phyloP scores from a whole-genome alignment of 192 early-diverging fungal species.

The Obelidium mucronatum region DNA sequence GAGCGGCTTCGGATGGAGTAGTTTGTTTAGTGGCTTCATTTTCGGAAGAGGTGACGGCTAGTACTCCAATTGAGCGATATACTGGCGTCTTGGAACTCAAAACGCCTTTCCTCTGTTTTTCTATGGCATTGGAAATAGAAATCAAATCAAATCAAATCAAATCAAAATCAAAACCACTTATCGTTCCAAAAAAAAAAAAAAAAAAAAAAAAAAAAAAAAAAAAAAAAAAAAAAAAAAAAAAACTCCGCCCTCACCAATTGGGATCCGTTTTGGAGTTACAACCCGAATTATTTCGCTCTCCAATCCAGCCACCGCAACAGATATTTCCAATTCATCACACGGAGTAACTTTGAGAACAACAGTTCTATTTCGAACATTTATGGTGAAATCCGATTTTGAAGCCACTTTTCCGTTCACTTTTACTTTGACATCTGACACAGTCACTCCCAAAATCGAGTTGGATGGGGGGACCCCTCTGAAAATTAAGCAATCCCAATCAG shows the following conservation, averaged over 20 bases:
- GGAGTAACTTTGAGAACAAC: slow-evolving; percentile 12
- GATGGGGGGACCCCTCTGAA: not conserved
- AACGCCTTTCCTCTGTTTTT: not conserved
- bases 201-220: not conserved
- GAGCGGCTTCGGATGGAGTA: not conserved
- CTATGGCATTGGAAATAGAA: not conserved
- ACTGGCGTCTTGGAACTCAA: not conserved
- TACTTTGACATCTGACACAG: slow-evolving; percentile 9
- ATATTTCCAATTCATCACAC: slow-evolving; percentile 11
- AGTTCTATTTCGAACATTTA: slow-evolving; percentile 13
- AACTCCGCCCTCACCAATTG: not conserved
- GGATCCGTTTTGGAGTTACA: not conserved
- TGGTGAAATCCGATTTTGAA: slow-evolving; percentile 13
- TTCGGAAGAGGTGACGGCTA: not conserved
- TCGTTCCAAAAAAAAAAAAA: not conserved
- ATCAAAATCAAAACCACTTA: too few relatives aligned
- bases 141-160: not conserved
- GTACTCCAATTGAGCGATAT: slow-evolving; percentile 15
- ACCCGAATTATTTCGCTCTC: not conserved
- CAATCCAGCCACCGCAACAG: not conserved
- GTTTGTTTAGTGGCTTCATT: not conserved
- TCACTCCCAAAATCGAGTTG: not conserved
- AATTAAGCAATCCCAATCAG: slow-evolving; percentile 32
- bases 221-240: not conserved
- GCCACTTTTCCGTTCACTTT: slow-evolving; percentile 3